Conservation (phyloP, 2,329 filamentous ascomycete species). For the Colletotrichum costaricense region DNA sequence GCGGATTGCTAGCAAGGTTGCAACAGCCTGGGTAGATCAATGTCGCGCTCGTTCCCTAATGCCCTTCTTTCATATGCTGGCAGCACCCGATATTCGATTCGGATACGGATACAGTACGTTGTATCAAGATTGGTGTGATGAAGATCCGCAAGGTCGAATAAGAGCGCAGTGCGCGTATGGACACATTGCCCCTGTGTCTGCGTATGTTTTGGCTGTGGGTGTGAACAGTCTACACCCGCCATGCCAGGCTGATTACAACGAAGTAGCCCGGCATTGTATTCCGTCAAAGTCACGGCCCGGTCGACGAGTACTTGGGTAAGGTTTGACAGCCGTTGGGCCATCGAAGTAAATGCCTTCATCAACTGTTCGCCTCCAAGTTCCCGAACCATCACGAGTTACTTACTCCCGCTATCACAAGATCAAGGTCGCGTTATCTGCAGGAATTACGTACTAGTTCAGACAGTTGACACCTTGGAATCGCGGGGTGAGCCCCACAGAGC, state of each 20-base stretch:
- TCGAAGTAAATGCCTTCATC: background rate
- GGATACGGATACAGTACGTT: background rate
- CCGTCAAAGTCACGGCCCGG: background rate
- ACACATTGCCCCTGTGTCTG: background rate
- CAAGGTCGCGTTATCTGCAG: constrained; percentile 1
- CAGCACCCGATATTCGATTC: background rate
- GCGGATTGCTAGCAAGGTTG: background rate
- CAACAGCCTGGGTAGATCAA: background rate
- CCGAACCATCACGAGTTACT: background rate
- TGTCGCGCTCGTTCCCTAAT: background rate
- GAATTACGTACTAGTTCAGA: constrained; percentile 5
- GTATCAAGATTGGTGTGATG: background rate
- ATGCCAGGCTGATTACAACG: background rate
- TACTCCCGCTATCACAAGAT: background rate
- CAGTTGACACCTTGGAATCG: background rate
- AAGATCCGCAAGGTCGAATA: background rate
- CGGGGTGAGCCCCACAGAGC: background rate
- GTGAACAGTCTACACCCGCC: no score
- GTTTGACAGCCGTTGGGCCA: background rate
- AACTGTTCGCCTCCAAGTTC: background rate
- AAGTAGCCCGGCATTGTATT: background rate
- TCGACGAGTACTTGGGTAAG: background rate
- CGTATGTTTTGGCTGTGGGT: background rate
- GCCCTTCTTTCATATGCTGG: background rate
- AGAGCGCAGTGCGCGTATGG: background rate